Base-by-base conservation (phyloP, 1,284 basidiomycete species). In the Trametes sp. region DNA sequence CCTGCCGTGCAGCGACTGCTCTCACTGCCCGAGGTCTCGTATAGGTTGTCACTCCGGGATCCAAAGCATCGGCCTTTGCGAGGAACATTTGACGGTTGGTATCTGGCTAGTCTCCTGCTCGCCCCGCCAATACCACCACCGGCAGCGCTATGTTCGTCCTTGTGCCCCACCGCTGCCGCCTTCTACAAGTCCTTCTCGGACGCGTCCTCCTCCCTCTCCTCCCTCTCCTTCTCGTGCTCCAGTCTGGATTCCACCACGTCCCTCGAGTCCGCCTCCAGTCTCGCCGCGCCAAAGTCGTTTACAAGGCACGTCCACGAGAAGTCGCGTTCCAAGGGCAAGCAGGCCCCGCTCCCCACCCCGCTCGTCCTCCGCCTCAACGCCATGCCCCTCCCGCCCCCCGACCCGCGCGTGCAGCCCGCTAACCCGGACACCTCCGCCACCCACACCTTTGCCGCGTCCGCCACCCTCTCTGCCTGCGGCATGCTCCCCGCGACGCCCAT, bases 171-270 rank as follows among this genome's bases (percentile, higher is more conserved):
- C 42, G 42, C 42, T 26, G 42, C 66, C 9, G 33, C 61, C 36
- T 67, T 71, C 48, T 26, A 67, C 63, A 61, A 66, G 62, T 60
- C 73, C 51, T 66, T 66, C 66, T 74, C 64, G 62, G 50, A 70
- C 42, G 61, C 78, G 28, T 76, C 74, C 60, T 73, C 75, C 14
- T 78, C 79, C 21, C 67, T 69, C 0, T 70, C 74, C 14, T 75
- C 73, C 7, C 71, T 74, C 61, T 56, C 65, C 2, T 57, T 73
- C 21, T 59, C 69, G 31, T 69, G 66, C 28, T 29, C 66, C 0
- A 73, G 70, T 54, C 55, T 67, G 50, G 72, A 75, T 45, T 65
- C 65, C 44, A 41, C 45, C 54, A 44, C 35, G n/a, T 63, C 62
- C 36, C 41, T 59, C 10, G 56, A 61, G 45, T 63, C 66, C 23